A percentile compares a stretch with the other conserved stretches of the same genome.
Conservation (phyloP, 176 grass and related monocot genomes). For the Aegilops tauschii region DNA sequence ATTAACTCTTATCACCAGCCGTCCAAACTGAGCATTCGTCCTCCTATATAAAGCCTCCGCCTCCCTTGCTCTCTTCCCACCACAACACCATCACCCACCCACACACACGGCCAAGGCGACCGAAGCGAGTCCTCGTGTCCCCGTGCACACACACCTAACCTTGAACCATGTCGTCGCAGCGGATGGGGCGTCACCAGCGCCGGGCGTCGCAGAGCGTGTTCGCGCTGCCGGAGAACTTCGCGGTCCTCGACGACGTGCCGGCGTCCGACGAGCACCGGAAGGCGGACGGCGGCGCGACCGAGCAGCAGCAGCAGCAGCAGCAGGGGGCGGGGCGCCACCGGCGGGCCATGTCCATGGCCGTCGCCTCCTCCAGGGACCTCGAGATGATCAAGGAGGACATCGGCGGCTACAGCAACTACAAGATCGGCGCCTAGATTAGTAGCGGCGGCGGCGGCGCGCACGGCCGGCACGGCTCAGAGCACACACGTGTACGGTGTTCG, state of each 20-base stretch:
- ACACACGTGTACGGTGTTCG: not conserved
- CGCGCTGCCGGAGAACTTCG: constrained; percentile 59
- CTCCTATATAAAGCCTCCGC: constrained; percentile 27
- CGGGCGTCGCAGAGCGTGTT: constrained; percentile 78
- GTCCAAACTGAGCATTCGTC: not conserved
- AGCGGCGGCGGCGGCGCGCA: not conserved
- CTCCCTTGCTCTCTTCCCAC: not conserved
- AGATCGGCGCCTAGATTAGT: constrained; percentile 18
- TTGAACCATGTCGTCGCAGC: constrained; percentile 53
- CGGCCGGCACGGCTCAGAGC: not conserved
- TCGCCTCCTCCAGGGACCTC: constrained; percentile 46
- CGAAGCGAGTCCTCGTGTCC: not conserved
- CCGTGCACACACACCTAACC: not conserved
- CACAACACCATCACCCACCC: not conserved
- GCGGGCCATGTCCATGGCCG: constrained; percentile 42
- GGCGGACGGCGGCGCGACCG: not conserved
- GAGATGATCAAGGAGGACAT: constrained; percentile 50
- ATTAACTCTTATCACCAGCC: not conserved
- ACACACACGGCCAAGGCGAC: not conserved
- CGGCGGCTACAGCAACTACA: constrained; percentile 27
- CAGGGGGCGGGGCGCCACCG: constrained; percentile 21
- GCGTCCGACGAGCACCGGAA: constrained; percentile 15
- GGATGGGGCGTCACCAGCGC: constrained; percentile 60
- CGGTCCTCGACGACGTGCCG: constrained; percentile 39
- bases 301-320: constrained; percentile 19